Evolutionary conservation across 768 basidiomycete genomes (phyloP), one percentile per base, ranked within the genome.

Genomic region (Tylopilus balloui): DNA sequence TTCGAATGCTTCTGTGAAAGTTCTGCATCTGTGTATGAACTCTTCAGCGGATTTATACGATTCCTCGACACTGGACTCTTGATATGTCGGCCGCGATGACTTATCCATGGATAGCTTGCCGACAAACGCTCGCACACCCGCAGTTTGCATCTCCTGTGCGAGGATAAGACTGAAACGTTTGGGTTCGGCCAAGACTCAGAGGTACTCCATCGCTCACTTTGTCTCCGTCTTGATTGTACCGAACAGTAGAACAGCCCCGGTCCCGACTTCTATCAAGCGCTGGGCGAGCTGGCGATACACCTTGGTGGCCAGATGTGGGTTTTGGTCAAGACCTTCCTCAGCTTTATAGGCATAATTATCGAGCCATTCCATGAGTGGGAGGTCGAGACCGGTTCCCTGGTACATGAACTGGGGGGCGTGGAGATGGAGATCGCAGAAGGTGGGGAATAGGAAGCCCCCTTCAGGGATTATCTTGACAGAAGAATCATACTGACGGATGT

Each of bases 31-130:
- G 3, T 72, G 61, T 37, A 85, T 75, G 56, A 92, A 94, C 0
- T 73, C 70, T 10, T 66, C 50, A 0, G 83, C 82, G 1, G 83
- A 70, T 5, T 61, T 52, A 19, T 83, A 71, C 6, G 89, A 74
- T 20, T 66, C 67, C 6, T 69, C 54, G 3, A 76, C 59, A 2
- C 84, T 80, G 0, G 73, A 50, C 61, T 93, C 92, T 38, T 78
- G 71, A 65, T 94, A 94, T 1, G 84, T 77, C 0, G 81, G 76
- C 1, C 82, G 75, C 6, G 81, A 79, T 6, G 84, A 88, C 21
- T 79, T 81, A 63, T 92, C 90, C 92, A 93, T 93, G 0, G 89
- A 90, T 11, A 95, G 71, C 63, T 94, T 95, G 15, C 92, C 92
- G n/a, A 95, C 76, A 53, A 87, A 88, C 0, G 82, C 88, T 27